Conservation (phyloP, 306 rosid species). For the Dalbergia cultrata region DNA sequence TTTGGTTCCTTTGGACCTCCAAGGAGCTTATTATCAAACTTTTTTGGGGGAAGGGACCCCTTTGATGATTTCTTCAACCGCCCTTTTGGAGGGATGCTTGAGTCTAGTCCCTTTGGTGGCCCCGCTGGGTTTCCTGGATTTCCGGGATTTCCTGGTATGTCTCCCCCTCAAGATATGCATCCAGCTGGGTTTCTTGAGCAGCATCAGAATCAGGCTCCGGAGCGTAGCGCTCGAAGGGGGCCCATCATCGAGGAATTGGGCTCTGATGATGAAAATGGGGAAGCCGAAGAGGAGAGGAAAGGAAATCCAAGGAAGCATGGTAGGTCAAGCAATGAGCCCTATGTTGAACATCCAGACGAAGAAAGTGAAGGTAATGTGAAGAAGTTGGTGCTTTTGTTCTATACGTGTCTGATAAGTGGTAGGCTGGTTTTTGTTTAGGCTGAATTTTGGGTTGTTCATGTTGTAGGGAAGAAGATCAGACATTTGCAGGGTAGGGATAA, state of each 20-base stretch:
- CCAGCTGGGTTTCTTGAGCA: constrained; percentile 66
- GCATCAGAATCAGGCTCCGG: constrained; percentile 62
- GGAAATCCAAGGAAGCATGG: constrained; percentile 71
- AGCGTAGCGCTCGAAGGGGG: constrained; percentile 61
- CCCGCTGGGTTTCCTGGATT: constrained; percentile 42
- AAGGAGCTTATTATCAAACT: constrained; percentile 58
- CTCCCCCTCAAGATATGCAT: constrained; percentile 56
- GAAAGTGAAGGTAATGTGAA: constrained; percentile 63
- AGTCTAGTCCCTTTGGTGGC: constrained; percentile 58
- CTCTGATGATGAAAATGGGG: constrained; percentile 79
- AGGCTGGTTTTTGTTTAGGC: constrained; percentile 28
- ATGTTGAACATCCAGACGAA: constrained; percentile 67
- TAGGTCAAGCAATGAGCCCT: constrained; percentile 58
- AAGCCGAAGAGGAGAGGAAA: constrained; percentile 47
- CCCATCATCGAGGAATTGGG: constrained; percentile 82
- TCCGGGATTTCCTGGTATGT: constrained; percentile 45
- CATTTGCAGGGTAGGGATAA: constrained; percentile 54
- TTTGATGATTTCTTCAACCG: constrained; percentile 82
- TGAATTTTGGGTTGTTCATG: not conserved
- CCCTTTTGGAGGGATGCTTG: constrained; percentile 79
- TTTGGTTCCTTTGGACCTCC: constrained; percentile 71
- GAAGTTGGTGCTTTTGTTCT: constrained; percentile 8
- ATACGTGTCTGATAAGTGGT: not conserved
- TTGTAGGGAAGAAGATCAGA: constrained; percentile 66
- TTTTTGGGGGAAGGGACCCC: constrained; percentile 78